These are phyloP conservation scores for Beta lomatogona DNA, from an alignment of 179 eudicot species.

Conservation along the genomic window DNA sequence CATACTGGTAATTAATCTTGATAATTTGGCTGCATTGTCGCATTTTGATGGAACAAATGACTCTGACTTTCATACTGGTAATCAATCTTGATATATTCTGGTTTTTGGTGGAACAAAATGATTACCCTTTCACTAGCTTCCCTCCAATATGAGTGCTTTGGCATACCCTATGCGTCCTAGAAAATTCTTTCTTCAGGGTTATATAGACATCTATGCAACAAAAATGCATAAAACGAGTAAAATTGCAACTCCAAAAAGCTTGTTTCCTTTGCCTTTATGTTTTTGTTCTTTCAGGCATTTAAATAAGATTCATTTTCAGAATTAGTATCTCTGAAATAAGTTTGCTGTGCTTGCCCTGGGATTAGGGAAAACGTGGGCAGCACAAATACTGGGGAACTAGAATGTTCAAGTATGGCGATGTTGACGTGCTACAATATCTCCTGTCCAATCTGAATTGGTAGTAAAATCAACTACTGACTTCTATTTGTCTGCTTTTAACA, in stretches of 20 bases:
- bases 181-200: neutral
- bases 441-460: slow-evolving; percentile 97
- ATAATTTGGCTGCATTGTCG: too few species aligned
- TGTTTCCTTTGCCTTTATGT: neutral
- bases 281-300: neutral
- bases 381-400: slow-evolving; percentile 99
- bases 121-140: neutral
- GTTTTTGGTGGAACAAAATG: neutral
- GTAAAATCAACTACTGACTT: slow-evolving; percentile 7
- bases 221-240: neutral
- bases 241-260: neutral
- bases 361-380: slow-evolving; percentile 89
- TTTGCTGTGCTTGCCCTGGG: slow-evolving; percentile 23
- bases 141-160: neutral
- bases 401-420: slow-evolving; percentile 96
- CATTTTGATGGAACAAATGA: too few species aligned
- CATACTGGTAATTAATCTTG: slow-evolving; percentile 64
- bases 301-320: neutral
- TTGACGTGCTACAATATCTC: slow-evolving; percentile 91
- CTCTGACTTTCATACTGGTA: too few species aligned
- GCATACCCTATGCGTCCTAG: neutral
- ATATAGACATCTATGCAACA: neutral
- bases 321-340: neutral
- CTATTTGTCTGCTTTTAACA: neutral
- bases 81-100: neutral